Conservation (phyloP, 1,284 basidiomycete genomes). For the Pisolithus thermaeus region DNA sequence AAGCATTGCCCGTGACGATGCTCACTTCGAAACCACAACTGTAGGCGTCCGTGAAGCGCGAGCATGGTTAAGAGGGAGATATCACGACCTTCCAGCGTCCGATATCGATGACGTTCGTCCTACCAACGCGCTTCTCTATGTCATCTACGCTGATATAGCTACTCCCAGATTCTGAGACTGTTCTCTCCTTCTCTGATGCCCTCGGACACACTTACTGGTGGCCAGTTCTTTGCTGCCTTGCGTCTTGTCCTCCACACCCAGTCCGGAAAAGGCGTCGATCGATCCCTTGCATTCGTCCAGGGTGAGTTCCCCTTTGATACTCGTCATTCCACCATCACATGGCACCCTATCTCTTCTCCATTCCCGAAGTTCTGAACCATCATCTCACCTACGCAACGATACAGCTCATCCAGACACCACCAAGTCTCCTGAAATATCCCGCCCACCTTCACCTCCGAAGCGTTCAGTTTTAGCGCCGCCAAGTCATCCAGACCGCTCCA, state of each 20-base stretch:
- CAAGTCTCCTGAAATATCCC: conserved; percentile 8
- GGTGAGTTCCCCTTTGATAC: conserved; percentile 34
- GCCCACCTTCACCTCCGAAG: conserved; percentile 16
- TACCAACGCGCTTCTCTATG: neutral
- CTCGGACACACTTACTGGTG: conserved; percentile 50
- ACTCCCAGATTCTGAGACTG: conserved; percentile 53
- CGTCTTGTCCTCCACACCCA: conserved; percentile 60
- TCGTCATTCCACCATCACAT: neutral
- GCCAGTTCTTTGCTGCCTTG: conserved; percentile 71
- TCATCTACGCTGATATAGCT: conserved; percentile 3
- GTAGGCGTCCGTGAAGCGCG: conserved; percentile 60
- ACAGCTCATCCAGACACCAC: conserved; percentile 16
- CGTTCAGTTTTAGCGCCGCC: conserved; percentile 16
- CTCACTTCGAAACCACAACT: conserved; percentile 43
- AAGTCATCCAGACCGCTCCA: conserved; percentile 17
- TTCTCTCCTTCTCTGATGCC: conserved; percentile 51
- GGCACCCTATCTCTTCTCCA: neutral
- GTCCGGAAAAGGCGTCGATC: conserved; percentile 52
- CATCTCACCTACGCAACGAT: conserved; percentile 7
- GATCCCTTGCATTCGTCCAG: conserved; percentile 64
- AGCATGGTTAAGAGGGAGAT: conserved; percentile 70
- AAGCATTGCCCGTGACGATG: conserved; percentile 32
- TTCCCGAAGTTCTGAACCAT: neutral
- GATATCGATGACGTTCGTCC: conserved; percentile 52
- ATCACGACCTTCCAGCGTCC: conserved; percentile 43